Evolutionary conservation across 805 yeast species (phyloP), one percentile per base, ranked within the genome.

Genomic region (Wickerhamomyces chambardii): DNA sequence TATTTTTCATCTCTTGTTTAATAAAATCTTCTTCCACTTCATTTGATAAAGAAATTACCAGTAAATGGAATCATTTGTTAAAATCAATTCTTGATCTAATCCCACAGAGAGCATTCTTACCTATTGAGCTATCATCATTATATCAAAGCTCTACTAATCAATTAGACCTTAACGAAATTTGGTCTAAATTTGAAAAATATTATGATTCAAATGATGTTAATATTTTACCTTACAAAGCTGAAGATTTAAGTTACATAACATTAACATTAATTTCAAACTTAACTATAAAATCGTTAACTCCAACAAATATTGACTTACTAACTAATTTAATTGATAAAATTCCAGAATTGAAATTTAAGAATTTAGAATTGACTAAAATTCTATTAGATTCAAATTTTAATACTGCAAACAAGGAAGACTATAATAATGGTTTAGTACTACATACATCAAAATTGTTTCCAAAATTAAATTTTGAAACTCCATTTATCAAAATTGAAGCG

Each of bases 21-120:
- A 37, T 63, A 4, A 47, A 53, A 16, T 24, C 27, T 11, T 81
- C 0, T 39, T 82, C 26, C 18, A 41, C 41, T 1, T 24, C 27
- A 11, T 11, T 11, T 24, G 48, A 32, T 17, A 37, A 42, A 6
- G 33, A 38, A 0, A 19, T 8, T 10, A 33, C 37, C 8, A 41
- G 35, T 1, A 37, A 47, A 7, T 67, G 77, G 63, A 48, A 68
- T 16, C 43, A 49, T 0, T 48, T 78, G 4, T 56, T 71, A 7
- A 55, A 61, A 16, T 42, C 55, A 2, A 44, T 84, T 14, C 39
- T 81, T n/a, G 63, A 61, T 1, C 48, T 72, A 33, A 67, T 84
- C 6, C 89, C 92, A 0, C 75, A 71, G 30, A 61, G 83, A 33
- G 82, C 84, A 1, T 70, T 72, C 37, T 47, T 75, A 2, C 82